Evolutionary conservation across 495 filamentous ascomycete species (phyloP), one percentile per base, ranked within the genome.

Genomic region (Elaphomyces granulatus): DNA sequence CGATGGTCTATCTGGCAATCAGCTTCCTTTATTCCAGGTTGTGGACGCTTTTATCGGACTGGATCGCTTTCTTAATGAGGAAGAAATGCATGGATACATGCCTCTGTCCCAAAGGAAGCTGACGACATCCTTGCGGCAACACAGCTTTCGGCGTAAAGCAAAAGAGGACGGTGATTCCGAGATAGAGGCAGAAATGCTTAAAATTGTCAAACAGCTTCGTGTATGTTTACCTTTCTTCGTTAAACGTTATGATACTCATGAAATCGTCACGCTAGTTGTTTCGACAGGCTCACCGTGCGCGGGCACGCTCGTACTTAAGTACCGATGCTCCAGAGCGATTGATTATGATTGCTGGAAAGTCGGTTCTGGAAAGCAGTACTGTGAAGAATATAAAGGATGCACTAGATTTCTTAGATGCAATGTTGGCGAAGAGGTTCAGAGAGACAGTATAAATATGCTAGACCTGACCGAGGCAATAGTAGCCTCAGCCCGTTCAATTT

Each of bases 321-420:
- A 35, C 50, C 17, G 56, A 60, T 14, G 62, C 63, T 6, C 63
- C 63, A 10, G 64, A 68, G 41, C 37, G 64, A 31, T 38, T 57
- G 18, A 55, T 55, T 4, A 68, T 68, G 64, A 68, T 62, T 4
- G 59, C 64, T 10, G 60, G 58, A 3, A 66, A 63, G 43, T 61
- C 55, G 1, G 48, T 66, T n/a, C 44, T 66, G 20, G 53, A 53
- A 33, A 32, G 18, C 26, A 19, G 20, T 23, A 14, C 6, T 1
- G 26, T 20, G 2, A 32, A 42, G 31, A 34, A 41, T 32, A 42
- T 41, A 8, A 44, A 44, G 28, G 38, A 41, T 1, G 41, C 41
- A n/a, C 18, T 44, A 9, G 35, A 42, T 9, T 15, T 44, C 17
- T 32, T 44, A 23, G 41, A 44, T 32, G 36, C 16, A 6, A 43